These are phyloP conservation scores for Phialemonium atrogriseum DNA, from an alignment of 2,329 filamentous ascomycete genomes.

Conservation along the genomic window DNA sequence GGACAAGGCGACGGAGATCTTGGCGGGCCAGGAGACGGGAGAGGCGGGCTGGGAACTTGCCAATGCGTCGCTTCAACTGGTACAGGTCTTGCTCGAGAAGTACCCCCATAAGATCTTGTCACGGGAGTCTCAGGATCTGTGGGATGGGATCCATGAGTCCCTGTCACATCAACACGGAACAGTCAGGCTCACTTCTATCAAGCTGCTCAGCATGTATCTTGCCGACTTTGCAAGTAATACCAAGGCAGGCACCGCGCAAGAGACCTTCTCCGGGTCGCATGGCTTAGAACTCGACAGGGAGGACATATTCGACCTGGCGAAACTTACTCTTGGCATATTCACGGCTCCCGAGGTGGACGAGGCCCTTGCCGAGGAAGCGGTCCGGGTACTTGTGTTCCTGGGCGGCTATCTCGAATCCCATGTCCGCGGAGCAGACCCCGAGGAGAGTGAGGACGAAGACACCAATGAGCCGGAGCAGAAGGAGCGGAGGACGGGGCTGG, in stretches of 20 bases:
- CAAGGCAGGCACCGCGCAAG: slow-evolving; percentile 38
- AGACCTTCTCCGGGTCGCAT: slow-evolving; percentile 60
- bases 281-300: slow-evolving; percentile 60
- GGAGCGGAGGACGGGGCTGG: slow-evolving; percentile 37
- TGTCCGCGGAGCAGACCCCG: slow-evolving; percentile 32
- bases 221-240: slow-evolving; percentile 65
- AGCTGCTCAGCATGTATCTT: slow-evolving; percentile 69
- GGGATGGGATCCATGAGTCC: slow-evolving; percentile 59
- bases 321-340: slow-evolving; percentile 43
- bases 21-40: slow-evolving; percentile 44
- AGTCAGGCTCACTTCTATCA: slow-evolving; percentile 70
- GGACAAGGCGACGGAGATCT: slow-evolving; percentile 41
- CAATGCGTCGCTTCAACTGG: slow-evolving; percentile 62
- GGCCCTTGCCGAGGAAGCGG: slow-evolving; percentile 66
- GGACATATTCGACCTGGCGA: slow-evolving; percentile 53
- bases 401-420: slow-evolving; percentile 50
- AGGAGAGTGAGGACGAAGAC: slow-evolving; percentile 31
- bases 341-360: slow-evolving; percentile 59
- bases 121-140: slow-evolving; percentile 53
- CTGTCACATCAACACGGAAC: slow-evolving; percentile 64
- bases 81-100: slow-evolving; percentile 58
- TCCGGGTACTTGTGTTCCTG: slow-evolving; percentile 77
- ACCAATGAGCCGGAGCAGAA: slow-evolving; percentile 32
- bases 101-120: slow-evolving; percentile 58
- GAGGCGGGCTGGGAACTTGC: slow-evolving; percentile 62